Base-by-base conservation (phyloP, 805 yeast species). In the Hyphopichia homilentoma region DNA sequence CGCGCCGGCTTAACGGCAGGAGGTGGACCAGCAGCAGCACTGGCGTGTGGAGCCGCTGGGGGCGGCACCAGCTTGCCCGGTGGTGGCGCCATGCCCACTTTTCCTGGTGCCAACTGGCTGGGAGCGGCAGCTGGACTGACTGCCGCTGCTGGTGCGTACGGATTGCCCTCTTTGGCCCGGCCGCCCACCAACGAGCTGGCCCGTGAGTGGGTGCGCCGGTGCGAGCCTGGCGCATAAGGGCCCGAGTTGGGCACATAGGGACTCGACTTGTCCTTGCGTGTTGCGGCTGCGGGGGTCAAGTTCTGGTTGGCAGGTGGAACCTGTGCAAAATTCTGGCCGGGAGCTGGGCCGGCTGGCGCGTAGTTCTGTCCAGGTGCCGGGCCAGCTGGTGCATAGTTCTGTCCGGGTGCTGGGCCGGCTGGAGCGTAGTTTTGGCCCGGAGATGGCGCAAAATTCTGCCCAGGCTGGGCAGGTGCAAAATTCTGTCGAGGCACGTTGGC, bases 221-320 rank as follows among this genome's bases (percentile, higher is more conserved):
- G 59, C 20, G 41, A 46, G 24, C 50, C 48, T 4, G 73, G 73
- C 6, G 65, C 71, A 36, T 66, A 66, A 3, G 70, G 73, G 6
- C 73, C 73, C 7, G 67, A 52, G 29, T 56, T 53, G 1, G 73
- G 73, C 7, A 66, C 65, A 40, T 66, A 66, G 2, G 71, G 70
- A 20, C 22, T 11, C 11, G 22, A 20, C 7, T 20, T n/a, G n/a
- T n/a, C n/a, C n/a, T n/a, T n/a, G n/a, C n/a, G n/a, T n/a, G n/a
- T n/a, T n/a, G n/a, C n/a, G n/a, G n/a, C n/a, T n/a, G n/a, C n/a
- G n/a, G n/a, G n/a, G n/a, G n/a, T n/a, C n/a, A n/a, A n/a, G n/a
- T n/a, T n/a, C n/a, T n/a, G n/a, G n/a, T n/a, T n/a, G n/a, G n/a
- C n/a, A n/a, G n/a, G n/a, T n/a, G n/a, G n/a, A n/a, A n/a, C n/a